These are phyloP conservation scores for Babesia sp. DNA, from an alignment of 169 alveolate species.

Conservation along the genomic window DNA sequence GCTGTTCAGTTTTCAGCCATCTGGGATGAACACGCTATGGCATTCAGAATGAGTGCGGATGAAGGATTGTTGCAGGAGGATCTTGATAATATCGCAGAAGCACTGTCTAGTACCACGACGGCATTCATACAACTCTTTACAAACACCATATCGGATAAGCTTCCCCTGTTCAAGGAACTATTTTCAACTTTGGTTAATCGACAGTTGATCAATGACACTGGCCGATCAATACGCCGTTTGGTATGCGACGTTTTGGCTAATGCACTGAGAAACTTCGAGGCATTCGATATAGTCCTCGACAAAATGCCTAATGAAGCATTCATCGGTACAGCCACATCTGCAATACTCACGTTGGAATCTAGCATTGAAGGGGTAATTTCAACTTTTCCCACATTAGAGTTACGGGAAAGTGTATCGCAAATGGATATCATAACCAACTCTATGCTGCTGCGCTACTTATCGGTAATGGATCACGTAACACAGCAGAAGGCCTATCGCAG, in stretches of 20 bases:
- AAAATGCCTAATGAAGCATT: not conserved
- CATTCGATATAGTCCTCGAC: not conserved
- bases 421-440: not conserved
- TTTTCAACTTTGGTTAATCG: not conserved
- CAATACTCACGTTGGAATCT: not conserved
- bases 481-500: not conserved
- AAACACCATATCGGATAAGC: not conserved
- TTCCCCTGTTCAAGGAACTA: not conserved
- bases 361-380: not conserved
- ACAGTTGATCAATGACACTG: not conserved
- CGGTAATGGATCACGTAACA: not conserved
- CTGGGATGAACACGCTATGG: constrained; percentile 18
- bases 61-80: not conserved
- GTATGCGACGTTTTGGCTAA: not conserved
- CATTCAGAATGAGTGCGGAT: not conserved
- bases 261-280: not conserved
- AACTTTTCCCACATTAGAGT: not conserved
- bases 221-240: not conserved
- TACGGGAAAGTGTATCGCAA: not conserved
- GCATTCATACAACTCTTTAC: not conserved
- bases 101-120: not conserved
- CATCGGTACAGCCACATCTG: not conserved
- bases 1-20: not conserved
- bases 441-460: not conserved
- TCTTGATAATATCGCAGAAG: not conserved